These are phyloP conservation scores for Vicia faba DNA, from an alignment of 306 rosid species.

Conservation along the genomic window DNA sequence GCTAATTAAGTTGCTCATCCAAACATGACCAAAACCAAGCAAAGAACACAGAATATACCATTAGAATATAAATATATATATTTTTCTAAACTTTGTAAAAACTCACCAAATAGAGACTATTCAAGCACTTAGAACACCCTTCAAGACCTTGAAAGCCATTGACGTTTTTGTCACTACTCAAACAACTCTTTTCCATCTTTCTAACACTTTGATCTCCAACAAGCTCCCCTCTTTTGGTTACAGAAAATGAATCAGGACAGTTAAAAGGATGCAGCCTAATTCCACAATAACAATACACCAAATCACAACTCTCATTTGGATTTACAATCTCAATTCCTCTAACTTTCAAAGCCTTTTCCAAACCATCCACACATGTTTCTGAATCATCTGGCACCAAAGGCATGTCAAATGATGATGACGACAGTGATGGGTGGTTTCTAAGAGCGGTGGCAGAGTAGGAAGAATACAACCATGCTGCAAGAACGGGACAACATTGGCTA, in stretches of 20 bases:
- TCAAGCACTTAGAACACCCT: conserved; percentile 85
- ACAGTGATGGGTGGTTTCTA: conserved; percentile 30
- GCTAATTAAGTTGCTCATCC: not conserved
- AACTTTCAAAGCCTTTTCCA: conserved; percentile 58
- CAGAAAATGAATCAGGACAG: conserved; percentile 72
- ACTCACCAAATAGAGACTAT: conserved; percentile 67
- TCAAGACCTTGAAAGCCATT: conserved; percentile 85
- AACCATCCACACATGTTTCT: conserved; percentile 71
- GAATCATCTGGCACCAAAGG: conserved; percentile 92
- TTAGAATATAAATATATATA: too few relatives aligned
- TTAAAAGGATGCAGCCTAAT: conserved; percentile 77
- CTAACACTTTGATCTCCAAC: conserved; percentile 65
- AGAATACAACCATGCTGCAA: conserved; percentile 86
- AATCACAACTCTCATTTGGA: conserved; percentile 90
- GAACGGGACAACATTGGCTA: conserved; percentile 80
- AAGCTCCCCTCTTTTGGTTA: conserved; percentile 53
- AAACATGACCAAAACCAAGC: conserved; percentile 29
- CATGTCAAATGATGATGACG: conserved; percentile 54
- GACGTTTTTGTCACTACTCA: conserved; percentile 51
- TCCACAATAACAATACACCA: conserved; percentile 83
- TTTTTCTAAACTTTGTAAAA: not conserved
- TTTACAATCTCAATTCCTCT: conserved; percentile 60
- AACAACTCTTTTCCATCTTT: conserved; percentile 69
- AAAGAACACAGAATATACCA: not conserved
- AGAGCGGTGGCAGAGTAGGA: conserved; percentile 83